phyloP scores from a whole-genome alignment of 2,329 filamentous ascomycete genomes.

The Sporothrix brunneoviolacea region DNA sequence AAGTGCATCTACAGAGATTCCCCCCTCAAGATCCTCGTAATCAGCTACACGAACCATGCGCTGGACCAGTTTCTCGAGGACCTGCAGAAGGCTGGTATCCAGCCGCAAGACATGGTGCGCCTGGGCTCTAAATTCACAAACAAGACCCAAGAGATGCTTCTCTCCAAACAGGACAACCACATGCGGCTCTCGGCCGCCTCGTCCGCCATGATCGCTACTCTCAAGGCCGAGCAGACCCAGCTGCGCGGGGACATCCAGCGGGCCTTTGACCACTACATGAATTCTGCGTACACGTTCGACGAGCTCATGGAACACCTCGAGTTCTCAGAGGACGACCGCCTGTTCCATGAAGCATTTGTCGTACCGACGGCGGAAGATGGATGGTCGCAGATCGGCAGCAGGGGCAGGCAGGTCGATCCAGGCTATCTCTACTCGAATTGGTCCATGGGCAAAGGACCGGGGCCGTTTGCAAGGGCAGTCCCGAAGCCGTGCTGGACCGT shows the following conservation, averaged over 20 bases:
- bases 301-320: constrained; percentile 32
- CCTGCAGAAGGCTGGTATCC: constrained; percentile 52
- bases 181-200: constrained; percentile 28
- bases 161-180: constrained; percentile 34
- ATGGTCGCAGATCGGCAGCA: constrained; percentile 38
- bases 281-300: constrained; percentile 12
- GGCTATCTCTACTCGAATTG: constrained; percentile 51
- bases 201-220: constrained; percentile 35
- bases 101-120: constrained; percentile 44
- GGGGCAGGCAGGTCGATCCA: constrained; percentile 36
- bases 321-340: constrained; percentile 43
- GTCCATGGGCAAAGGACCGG: constrained; percentile 39
- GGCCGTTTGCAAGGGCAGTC: constrained; percentile 31
- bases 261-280: not conserved
- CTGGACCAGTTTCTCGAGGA: constrained; percentile 62
- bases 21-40: constrained; percentile 48
- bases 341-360: constrained; percentile 51
- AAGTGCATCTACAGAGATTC: constrained; percentile 48
- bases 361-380: constrained; percentile 40
- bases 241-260: constrained; percentile 17
- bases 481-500: constrained; percentile 28
- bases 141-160: constrained; percentile 39
- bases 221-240: constrained; percentile 28
- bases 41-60: constrained; percentile 64
- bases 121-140: constrained; percentile 53